Percentiles rank a stretch among this genome's conserved stretches.
Conservation (phyloP, 176 grass and related monocot species). For the Chrysopogon serrulatus region DNA sequence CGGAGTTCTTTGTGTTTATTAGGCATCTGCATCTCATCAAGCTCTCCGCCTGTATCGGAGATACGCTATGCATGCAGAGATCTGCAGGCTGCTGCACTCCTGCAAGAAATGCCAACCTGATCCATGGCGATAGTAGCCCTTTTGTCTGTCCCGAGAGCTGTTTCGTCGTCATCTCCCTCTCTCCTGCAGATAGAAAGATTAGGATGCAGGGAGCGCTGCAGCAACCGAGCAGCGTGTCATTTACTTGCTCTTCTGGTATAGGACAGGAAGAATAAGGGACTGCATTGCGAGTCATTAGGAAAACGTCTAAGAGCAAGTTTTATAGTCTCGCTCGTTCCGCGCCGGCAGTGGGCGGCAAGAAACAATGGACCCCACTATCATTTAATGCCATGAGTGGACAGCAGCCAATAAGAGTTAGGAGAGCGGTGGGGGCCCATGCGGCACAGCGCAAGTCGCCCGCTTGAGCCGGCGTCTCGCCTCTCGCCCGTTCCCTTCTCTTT, state of each 20-base stretch:
- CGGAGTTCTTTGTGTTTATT: neutral
- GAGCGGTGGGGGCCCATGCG: too few relatives aligned
- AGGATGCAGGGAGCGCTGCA: neutral
- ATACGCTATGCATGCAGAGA: neutral
- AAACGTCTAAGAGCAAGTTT: too few relatives aligned
- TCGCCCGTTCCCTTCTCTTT: too few relatives aligned
- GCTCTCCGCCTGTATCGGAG: neutral
- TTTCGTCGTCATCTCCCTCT: too few relatives aligned
- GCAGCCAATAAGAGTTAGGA: too few relatives aligned
- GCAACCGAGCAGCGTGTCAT: neutral
- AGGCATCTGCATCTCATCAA: neutral
- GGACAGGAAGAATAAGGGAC: too few relatives aligned
- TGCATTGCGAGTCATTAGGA: conserved; percentile 1
- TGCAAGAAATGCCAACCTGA: neutral
- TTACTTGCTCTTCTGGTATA: neutral
- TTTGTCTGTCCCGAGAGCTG: neutral
- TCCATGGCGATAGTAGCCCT: neutral
- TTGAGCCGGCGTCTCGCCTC: too few relatives aligned
- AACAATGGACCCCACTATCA: too few relatives aligned
- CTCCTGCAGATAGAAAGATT: neutral
- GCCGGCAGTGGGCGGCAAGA: too few relatives aligned
- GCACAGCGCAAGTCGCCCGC: too few relatives aligned
- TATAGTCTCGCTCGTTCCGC: too few relatives aligned
- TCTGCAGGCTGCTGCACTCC: neutral
- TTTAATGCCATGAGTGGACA: too few relatives aligned